These are phyloP conservation scores for Mucor mucedo DNA, from an alignment of 371 early-diverging fungal genomes.

Conservation along the genomic window DNA sequence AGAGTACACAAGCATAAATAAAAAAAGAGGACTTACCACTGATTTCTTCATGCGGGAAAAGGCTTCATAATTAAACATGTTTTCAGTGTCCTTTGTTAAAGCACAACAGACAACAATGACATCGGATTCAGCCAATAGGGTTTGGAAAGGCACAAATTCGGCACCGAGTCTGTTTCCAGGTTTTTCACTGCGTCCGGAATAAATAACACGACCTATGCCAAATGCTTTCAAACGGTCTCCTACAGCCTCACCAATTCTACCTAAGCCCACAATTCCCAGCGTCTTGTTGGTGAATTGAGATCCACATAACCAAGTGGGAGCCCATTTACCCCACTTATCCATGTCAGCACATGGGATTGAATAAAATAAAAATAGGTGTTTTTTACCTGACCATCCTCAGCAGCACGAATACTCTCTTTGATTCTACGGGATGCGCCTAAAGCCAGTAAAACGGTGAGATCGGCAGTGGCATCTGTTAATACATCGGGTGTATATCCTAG, in stretches of 20 bases:
- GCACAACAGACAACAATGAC: constrained; percentile 78
- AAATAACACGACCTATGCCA: constrained; percentile 63
- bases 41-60: constrained; percentile 75
- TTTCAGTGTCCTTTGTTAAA: constrained; percentile 68
- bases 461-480: constrained; percentile 88
- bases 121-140: constrained; percentile 69
- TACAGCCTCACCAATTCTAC: constrained; percentile 84
- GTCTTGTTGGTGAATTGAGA: constrained; percentile 76
- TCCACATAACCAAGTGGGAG: constrained; percentile 78
- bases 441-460: constrained; percentile 76
- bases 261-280: constrained; percentile 85
- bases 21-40: constrained; percentile 48
- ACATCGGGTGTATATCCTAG: constrained; percentile 91
- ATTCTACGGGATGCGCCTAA: constrained; percentile 75
- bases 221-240: constrained; percentile 75
- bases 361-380: no score
- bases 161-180: constrained; percentile 39
- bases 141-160: constrained; percentile 56
- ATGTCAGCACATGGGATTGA: no score
- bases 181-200: constrained; percentile 54
- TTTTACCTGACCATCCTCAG: constrained; percentile 53
- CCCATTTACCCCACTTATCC: constrained; percentile 68
- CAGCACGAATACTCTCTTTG: constrained; percentile 65
- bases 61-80: constrained; percentile 69
- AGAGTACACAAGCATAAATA: no score